phyloP scores from a whole-genome alignment of 176 grass and related monocot genomes.

The Lolium rigidum region DNA sequence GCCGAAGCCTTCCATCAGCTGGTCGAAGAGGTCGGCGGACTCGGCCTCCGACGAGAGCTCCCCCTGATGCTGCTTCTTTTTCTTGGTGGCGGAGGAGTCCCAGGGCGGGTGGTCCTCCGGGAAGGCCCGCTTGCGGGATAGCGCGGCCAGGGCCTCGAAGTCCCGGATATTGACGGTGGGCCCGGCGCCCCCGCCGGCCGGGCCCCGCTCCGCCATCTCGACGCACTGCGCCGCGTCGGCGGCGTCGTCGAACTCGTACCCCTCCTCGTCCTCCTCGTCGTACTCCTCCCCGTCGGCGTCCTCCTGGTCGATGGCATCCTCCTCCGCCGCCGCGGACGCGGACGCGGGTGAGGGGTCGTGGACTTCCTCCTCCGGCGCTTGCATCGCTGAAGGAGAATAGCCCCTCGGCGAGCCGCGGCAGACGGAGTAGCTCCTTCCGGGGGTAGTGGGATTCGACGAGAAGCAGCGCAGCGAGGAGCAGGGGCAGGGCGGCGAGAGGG shows the following conservation, averaged over 20 bases:
- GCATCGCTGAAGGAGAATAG: neutral
- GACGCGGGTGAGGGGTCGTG: neutral
- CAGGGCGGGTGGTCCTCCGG: neutral
- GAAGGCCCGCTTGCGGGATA: constrained; percentile 70
- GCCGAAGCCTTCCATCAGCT: constrained; percentile 88
- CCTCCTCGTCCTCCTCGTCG: constrained; percentile 28
- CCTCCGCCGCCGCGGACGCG: neutral
- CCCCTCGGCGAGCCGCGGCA: neutral
- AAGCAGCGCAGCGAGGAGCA: neutral
- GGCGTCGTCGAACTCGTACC: constrained; percentile 48
- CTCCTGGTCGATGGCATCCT: constrained; percentile 1
- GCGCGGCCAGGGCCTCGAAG: constrained; percentile 59
- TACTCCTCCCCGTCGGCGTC: constrained; percentile 26
- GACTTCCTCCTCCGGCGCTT: neutral
- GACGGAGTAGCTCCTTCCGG: neutral
- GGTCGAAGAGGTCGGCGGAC: constrained; percentile 73
- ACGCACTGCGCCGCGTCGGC: constrained; percentile 51
- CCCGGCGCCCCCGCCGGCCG: neutral
- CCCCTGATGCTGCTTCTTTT: constrained; percentile 48
- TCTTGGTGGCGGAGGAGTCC: too few relatives aligned
- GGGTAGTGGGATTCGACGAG: neutral
- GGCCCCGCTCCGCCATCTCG: constrained; percentile 36
- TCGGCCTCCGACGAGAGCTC: constrained; percentile 68
- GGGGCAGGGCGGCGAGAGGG: neutral
- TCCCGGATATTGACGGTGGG: constrained; percentile 41